A percentile compares a stretch with the other conserved stretches of the same genome.
Conservation (phyloP, 495 filamentous ascomycete species). For the Massariosphaeria phaeospora region DNA sequence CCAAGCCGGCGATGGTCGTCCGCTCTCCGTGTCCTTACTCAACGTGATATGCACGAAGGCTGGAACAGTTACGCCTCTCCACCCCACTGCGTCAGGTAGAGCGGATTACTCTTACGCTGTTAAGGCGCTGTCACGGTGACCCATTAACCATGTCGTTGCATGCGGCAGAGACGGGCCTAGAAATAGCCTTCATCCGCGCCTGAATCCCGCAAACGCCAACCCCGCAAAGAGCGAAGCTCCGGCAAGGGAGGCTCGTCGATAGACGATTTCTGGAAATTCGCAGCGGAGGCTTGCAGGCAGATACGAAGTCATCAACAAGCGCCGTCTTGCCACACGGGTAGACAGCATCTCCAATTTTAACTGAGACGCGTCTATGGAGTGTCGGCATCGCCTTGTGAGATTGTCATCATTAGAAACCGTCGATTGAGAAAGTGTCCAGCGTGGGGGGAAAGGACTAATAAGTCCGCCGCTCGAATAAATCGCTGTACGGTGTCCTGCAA, state of each 20-base stretch:
- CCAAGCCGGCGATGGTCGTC: background rate
- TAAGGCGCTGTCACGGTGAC: conserved; percentile 12
- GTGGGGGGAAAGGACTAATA: too few relatives aligned
- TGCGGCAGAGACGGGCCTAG: conserved; percentile 10
- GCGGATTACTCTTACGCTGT: conserved; percentile 1
- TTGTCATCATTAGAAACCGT: too few relatives aligned
- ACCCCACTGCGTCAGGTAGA: conserved; percentile 4
- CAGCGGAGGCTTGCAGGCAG: conserved; percentile 14
- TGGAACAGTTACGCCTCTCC: conserved; percentile 1
- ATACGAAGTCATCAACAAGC: conserved; percentile 5
- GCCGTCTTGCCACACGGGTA: conserved; percentile 6
- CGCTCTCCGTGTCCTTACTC: conserved; percentile 2
- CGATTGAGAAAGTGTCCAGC: too few relatives aligned
- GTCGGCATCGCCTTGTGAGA: conserved; percentile 8
- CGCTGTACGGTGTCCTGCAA: too few relatives aligned
- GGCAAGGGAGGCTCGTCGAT: conserved; percentile 14
- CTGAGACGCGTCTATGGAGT: conserved; percentile 13
- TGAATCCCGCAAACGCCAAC: conserved; percentile 24
- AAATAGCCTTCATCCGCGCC: conserved; percentile 18
- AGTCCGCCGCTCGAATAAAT: too few relatives aligned
- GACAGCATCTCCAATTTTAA: conserved; percentile 18
- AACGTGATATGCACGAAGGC: conserved; percentile 1
- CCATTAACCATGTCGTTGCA: conserved; percentile 9
- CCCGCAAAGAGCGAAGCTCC: conserved; percentile 19
- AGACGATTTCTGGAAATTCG: conserved; percentile 18